Conservation (phyloP, 176 grass and related monocot species). For the Olyra latifolia region DNA sequence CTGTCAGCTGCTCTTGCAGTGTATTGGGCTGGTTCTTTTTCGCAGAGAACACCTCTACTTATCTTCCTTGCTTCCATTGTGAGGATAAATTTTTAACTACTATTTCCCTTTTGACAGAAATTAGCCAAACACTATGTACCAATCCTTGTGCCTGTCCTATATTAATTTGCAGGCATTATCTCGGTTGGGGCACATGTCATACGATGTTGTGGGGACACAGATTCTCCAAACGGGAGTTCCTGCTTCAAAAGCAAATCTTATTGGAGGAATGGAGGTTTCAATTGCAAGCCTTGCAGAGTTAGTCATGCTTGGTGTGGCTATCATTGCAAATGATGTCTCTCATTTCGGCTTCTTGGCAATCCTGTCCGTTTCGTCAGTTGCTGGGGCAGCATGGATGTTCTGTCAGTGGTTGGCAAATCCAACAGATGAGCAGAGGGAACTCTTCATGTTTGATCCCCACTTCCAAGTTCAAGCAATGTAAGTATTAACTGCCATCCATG, state of each 20-base stretch:
- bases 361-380: constrained; percentile 75
- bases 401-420: constrained; percentile 84
- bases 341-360: constrained; percentile 95
- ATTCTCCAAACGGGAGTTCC: constrained; percentile 95
- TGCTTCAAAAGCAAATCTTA: constrained; percentile 89
- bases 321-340: constrained; percentile 82
- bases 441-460: constrained; percentile 71
- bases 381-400: constrained; percentile 77
- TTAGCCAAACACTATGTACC: neutral
- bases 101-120: constrained; percentile 13
- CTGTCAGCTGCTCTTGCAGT: constrained; percentile 66
- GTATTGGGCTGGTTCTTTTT: constrained; percentile 85
- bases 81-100: constrained; percentile 33
- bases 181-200: constrained; percentile 93
- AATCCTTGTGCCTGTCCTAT: constrained; percentile 9
- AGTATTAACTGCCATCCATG: neutral
- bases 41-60: constrained; percentile 56
- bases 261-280: constrained; percentile 85
- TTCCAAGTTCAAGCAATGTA: constrained; percentile 49
- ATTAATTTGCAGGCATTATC: constrained; percentile 69
- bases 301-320: constrained; percentile 88
- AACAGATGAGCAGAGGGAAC: constrained; percentile 80
- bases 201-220: constrained; percentile 93
- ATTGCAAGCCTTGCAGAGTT: constrained; percentile 96
- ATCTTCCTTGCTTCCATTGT: constrained; percentile 91